Conservation (phyloP, 371 early-diverging fungal genomes). For the Syncephalis fuscata region DNA sequence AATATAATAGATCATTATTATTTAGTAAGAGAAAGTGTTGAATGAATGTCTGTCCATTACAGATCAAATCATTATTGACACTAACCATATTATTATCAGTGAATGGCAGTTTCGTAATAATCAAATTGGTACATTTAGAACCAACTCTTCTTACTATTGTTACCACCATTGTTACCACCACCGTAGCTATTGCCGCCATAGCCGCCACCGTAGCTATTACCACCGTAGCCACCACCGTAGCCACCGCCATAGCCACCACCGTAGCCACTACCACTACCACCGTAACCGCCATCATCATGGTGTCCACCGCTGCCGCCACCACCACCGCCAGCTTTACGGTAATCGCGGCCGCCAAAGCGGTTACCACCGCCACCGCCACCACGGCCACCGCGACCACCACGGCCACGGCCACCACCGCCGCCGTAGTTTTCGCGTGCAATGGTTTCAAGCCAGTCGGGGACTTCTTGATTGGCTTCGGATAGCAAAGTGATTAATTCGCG, state of each 20-base stretch:
- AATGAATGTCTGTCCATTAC: too few relatives aligned
- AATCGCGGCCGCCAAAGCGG: slow-evolving; percentile 12
- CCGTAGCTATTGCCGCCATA: slow-evolving; percentile 9
- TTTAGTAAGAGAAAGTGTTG: too few relatives aligned
- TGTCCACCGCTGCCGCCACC: slow-evolving; percentile 1
- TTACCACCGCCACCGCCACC: slow-evolving; percentile 14
- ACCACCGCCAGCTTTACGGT: slow-evolving; percentile 9
- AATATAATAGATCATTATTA: too few relatives aligned
- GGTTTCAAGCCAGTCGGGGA: slow-evolving; percentile 61
- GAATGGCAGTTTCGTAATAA: not conserved
- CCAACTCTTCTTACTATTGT: slow-evolving; percentile 15
- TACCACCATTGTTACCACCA: slow-evolving; percentile 1
- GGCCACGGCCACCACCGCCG: slow-evolving; percentile 42
- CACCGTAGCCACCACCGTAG: slow-evolving; percentile 6
- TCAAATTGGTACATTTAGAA: slow-evolving; percentile 9
- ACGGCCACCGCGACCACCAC: slow-evolving; percentile 27
- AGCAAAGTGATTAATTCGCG: slow-evolving; percentile 74
- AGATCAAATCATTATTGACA: too few relatives aligned
- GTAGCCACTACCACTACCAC: slow-evolving; percentile 1
- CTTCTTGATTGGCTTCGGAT: slow-evolving; percentile 75
- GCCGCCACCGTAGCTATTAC: slow-evolving; percentile 7
- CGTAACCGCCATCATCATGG: slow-evolving; percentile 10
- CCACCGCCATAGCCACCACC: slow-evolving; percentile 5
- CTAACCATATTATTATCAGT: too few relatives aligned
- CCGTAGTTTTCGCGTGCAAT: slow-evolving; percentile 35